Evolutionary conservation across 495 filamentous ascomycete species (phyloP).

Genomic region (Aspergillus panamensis): DNA sequence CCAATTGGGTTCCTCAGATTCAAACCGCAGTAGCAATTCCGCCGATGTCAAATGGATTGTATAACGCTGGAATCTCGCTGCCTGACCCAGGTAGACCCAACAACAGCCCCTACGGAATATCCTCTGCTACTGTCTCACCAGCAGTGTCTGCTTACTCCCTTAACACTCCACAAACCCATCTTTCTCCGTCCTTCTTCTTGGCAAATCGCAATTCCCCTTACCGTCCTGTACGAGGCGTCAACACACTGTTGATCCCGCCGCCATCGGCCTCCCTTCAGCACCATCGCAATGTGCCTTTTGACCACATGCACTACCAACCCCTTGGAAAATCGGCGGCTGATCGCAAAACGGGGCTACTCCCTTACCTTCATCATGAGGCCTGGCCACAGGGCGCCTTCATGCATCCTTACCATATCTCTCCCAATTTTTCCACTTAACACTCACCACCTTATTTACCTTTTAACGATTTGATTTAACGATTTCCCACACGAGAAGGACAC

Average conservation of each 20-base stretch:
- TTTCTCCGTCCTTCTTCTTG: conserved; percentile 62
- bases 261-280: conserved; percentile 76
- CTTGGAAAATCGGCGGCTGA: conserved; percentile 72
- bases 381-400: conserved; percentile 39
- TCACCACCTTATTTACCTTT: conserved; percentile 14
- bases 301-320: conserved; percentile 96
- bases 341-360: conserved; percentile 75
- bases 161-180: conserved; percentile 49
- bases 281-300: conserved; percentile 56
- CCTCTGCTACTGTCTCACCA: conserved; percentile 40
- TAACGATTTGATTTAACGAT: conserved; percentile 25
- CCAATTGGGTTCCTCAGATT: conserved; percentile 45
- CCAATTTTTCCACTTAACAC: conserved; percentile 33
- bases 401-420: conserved; percentile 40
- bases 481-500: conserved; percentile 22
- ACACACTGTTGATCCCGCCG: conserved; percentile 84
- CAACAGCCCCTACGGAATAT: conserved; percentile 35
- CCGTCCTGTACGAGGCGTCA: conserved; percentile 82
- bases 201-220: conserved; percentile 78
- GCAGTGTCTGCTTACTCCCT: conserved; percentile 41
- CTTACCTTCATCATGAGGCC: conserved; percentile 57
- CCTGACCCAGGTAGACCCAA: conserved; percentile 45
- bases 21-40: conserved; percentile 44
- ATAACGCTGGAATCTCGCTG: conserved; percentile 51
- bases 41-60: conserved; percentile 33